A percentile compares a stretch with the other conserved stretches of the same genome.
Evolutionary conservation across 129 eudicot genomes (phyloP).

Genomic region (Gnaphalium uliginosum): DNA sequence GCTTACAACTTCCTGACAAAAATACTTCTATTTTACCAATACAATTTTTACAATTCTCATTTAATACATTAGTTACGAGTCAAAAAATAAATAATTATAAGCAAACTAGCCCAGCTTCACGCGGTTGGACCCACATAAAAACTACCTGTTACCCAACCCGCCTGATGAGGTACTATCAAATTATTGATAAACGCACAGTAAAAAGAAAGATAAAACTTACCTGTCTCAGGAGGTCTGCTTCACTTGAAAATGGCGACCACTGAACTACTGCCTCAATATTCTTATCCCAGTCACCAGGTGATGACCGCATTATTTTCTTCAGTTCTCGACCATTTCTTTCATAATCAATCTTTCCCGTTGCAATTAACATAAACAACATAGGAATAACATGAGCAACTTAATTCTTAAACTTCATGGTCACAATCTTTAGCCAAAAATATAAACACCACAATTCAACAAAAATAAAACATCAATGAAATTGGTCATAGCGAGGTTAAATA

Average conservation of each 20-base stretch:
- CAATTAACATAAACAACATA: slow-evolving; percentile 17
- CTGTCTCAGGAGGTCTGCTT: slow-evolving; percentile 76
- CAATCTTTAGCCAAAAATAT: background rate
- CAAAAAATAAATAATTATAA: background rate
- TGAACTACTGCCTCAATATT: slow-evolving; percentile 67
- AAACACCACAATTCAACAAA: background rate
- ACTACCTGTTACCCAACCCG: background rate
- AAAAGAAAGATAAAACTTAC: slow-evolving; percentile 30
- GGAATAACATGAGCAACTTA: slow-evolving; percentile 14
- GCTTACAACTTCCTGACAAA: background rate
- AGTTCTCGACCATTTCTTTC: slow-evolving; percentile 49
- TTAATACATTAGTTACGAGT: background rate
- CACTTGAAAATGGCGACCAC: slow-evolving; percentile 94
- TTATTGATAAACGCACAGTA: background rate
- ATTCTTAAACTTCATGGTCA: background rate
- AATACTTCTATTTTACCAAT: too few species aligned
- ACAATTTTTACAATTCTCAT: too few species aligned
- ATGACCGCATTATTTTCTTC: slow-evolving; percentile 63
- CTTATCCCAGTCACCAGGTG: slow-evolving; percentile 61
- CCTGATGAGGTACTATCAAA: background rate
- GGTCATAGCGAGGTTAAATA: slow-evolving; percentile 21
- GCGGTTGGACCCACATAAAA: background rate
- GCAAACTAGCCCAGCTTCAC: background rate
- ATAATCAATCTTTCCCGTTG: slow-evolving; percentile 65
- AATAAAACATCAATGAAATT: background rate